Evolutionary conservation across 23 red algal genomes (phyloP).

Genomic region (Gracilaria caudata): DNA sequence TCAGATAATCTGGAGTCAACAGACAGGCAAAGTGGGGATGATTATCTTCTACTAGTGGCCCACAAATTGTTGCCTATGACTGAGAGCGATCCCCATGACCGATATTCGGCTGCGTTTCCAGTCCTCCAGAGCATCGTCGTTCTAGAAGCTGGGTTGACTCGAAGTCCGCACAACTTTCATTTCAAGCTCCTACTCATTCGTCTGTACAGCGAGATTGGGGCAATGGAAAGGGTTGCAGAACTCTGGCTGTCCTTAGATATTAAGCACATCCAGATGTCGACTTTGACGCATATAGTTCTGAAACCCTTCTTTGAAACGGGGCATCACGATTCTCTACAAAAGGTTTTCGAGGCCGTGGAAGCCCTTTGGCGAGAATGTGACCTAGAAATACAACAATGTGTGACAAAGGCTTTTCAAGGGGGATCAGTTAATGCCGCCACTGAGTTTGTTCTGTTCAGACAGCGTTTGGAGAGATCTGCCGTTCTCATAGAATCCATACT

Average conservation of each 20-base stretch:
- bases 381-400: conserved; percentile 58
- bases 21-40: conserved; percentile 67
- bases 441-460: conserved; percentile 68
- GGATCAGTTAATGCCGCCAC: conserved; percentile 55
- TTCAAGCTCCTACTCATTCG: conserved; percentile 65
- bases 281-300: conserved; percentile 54
- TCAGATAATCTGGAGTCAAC: conserved; percentile 31
- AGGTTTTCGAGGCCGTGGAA: conserved; percentile 43
- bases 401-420: conserved; percentile 38
- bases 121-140: conserved; percentile 46
- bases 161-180: conserved; percentile 62
- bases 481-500: conserved; percentile 33
- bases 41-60: conserved; percentile 54
- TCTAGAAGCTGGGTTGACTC: conserved; percentile 43
- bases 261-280: conserved; percentile 64
- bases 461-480: conserved; percentile 44
- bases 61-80: conserved; percentile 45
- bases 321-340: conserved; percentile 24
- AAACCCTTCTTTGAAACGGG: conserved; percentile 62
- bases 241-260: conserved; percentile 63
- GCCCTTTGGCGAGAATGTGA: conserved; percentile 61
- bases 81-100: background rate
- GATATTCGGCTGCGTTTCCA: conserved; percentile 37
- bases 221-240: conserved; percentile 38
- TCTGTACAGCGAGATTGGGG: conserved; percentile 54